These are phyloP conservation scores for Colletotrichum tofieldiae DNA, from an alignment of 2,329 filamentous ascomycete genomes.

Conservation along the genomic window DNA sequence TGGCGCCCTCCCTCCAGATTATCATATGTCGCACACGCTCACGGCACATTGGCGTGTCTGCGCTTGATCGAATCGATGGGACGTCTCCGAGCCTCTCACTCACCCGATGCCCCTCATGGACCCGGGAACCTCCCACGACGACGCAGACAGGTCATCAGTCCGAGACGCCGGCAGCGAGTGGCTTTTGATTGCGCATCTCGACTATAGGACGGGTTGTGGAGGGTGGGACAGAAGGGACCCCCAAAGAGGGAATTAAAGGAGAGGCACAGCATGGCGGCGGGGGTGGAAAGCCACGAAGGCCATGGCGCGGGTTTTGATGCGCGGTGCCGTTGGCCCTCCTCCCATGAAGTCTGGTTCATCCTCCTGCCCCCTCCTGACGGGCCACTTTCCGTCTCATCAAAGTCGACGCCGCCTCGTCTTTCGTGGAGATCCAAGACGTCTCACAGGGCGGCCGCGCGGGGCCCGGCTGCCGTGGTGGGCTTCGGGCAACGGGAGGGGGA, in stretches of 20 bases:
- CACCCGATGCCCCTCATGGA: neutral
- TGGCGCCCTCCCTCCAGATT: neutral
- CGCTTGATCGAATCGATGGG: neutral
- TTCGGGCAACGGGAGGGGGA: slow-evolving; percentile 1
- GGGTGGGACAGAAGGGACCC: neutral
- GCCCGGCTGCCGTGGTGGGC: neutral
- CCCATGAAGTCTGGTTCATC: neutral
- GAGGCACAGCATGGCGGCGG: neutral
- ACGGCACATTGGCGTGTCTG: neutral
- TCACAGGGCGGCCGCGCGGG: slow-evolving; percentile 21
- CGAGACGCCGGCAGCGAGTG: slow-evolving; percentile 39
- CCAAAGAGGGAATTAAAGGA: too few species aligned
- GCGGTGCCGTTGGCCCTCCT: neutral
- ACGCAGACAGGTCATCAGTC: slow-evolving; percentile 35
- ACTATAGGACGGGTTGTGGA: slow-evolving; percentile 31
- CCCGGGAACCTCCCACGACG: neutral
- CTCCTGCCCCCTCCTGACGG: too few species aligned
- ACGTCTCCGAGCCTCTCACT: slow-evolving; percentile 6
- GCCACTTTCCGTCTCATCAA: neutral
- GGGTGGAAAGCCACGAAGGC: slow-evolving; percentile 10
- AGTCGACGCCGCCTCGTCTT: slow-evolving; percentile 3
- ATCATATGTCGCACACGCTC: neutral
- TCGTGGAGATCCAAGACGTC: slow-evolving; percentile 19
- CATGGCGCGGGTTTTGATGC: slow-evolving; percentile 16
- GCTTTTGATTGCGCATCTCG: slow-evolving; percentile 35